Base-by-base conservation (phyloP, 306 rosid genomes). In the Rosa multiflora region DNA sequence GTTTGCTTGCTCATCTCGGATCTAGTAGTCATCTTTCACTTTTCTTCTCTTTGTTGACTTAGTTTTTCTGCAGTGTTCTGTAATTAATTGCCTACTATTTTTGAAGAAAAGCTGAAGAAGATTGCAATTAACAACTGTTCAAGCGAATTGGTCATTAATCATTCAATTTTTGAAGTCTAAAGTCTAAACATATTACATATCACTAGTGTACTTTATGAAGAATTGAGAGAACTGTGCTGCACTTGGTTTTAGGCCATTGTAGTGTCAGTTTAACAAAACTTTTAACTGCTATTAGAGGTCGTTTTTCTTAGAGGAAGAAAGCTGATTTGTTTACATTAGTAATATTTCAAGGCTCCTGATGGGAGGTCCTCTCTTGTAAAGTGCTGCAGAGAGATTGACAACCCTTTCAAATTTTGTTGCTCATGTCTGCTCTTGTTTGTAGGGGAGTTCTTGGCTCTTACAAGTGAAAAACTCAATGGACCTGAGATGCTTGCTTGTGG, bases 391-490 rank as follows among this genome's bases (percentile, higher is more conserved):
- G 39, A 59, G 48, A 5, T 61, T 17, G 32, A n/a, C 18, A 70
- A 5, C 71, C 48, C 61, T 18, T 4, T 70, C 66, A 42, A 35
- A 43, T 59, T 23, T 79, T 48, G 11, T 21, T 71, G 26, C 83
- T 61, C 52, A 47, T 83, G 69, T 74, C 77, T 78, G 51, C 74
- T 46, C 39, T 78, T 69, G 58, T 80, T 43, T 86, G 80, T 85
- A 95, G 98, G 99, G n/a, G 98, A 95, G 85, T 92, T 88, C 89
- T 81, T 92, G 88, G 99, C 89, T 81, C 85, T 95, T 39, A 92
- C 97, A 9, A 97, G 99, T 78, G 94, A 83, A 73, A 95, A 90
- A 69, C 96, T 91, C 76, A 88, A 79, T 21, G 98, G 97, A 81
- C 88, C 73, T 64, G 97, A 95, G 85, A 92, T 95, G 98, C 47